These are phyloP conservation scores for Dactylellina cionopaga DNA, from an alignment of 2,329 filamentous ascomycete species.

Conservation along the genomic window DNA sequence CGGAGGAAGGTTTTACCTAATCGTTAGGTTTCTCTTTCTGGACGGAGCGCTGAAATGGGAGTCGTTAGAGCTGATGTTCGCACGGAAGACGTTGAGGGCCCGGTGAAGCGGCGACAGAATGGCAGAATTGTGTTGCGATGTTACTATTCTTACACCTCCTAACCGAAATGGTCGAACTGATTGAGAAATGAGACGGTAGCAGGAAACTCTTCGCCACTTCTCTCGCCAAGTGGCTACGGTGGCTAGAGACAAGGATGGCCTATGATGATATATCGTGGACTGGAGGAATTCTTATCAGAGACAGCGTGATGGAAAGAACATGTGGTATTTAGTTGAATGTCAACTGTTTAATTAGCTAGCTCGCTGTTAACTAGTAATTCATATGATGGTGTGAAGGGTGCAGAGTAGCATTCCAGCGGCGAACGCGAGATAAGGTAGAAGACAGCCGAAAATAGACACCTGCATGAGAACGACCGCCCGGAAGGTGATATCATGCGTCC, in stretches of 20 bases:
- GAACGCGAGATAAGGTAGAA: slow-evolving; percentile 34
- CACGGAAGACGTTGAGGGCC: slow-evolving; percentile 36
- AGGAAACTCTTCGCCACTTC: slow-evolving; percentile 1
- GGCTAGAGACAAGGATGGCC: slow-evolving; percentile 1
- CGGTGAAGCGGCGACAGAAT: slow-evolving; percentile 45
- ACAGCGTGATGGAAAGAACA: too few relatives aligned
- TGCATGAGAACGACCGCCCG: background rate
- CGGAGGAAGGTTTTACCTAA: slow-evolving; percentile 27
- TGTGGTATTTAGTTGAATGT: too few relatives aligned
- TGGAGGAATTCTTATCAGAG: background rate
- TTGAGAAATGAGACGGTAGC: slow-evolving; percentile 2
- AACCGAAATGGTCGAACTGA: background rate
- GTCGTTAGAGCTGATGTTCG: slow-evolving; percentile 1
- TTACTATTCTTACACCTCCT: slow-evolving; percentile 18
- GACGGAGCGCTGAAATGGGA: too few relatives aligned
- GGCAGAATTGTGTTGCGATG: background rate
- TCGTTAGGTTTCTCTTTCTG: too few relatives aligned
- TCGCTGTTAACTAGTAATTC: background rate
- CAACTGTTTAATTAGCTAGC: background rate
- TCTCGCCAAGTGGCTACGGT: slow-evolving; percentile 10
- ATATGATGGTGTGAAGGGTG: background rate
- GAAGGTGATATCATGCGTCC: too few relatives aligned
- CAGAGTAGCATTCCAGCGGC: too few relatives aligned
- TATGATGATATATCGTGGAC: slow-evolving; percentile 21
- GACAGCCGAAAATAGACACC: slow-evolving; percentile 33